A percentile compares a stretch with the other conserved stretches of the same genome.
These are phyloP conservation scores for Teratosphaeria pseudoeucalypti DNA, from an alignment of 2,329 filamentous ascomycete species.

Conservation along the genomic window DNA sequence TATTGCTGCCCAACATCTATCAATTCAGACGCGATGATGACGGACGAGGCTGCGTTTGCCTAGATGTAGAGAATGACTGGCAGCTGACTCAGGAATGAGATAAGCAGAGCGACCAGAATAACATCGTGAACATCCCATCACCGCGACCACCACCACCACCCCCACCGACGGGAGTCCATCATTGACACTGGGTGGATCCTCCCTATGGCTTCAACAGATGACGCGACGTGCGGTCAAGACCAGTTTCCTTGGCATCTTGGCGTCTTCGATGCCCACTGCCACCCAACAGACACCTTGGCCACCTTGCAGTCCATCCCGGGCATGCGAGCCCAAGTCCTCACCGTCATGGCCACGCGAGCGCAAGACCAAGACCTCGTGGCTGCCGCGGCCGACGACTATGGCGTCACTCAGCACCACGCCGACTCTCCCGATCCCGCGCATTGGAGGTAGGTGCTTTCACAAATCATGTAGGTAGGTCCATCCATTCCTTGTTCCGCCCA, in stretches of 20 bases:
- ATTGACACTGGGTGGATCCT: too few species aligned
- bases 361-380: slow-evolving; percentile 67
- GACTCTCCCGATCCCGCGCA: slow-evolving; percentile 6
- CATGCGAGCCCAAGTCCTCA: slow-evolving; percentile 58
- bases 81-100: neutral
- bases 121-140: neutral
- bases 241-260: slow-evolving; percentile 59
- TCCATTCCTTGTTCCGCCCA: neutral
- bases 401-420: slow-evolving; percentile 29
- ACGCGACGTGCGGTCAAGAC: slow-evolving; percentile 1
- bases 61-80: neutral
- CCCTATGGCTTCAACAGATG: neutral
- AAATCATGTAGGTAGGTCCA: slow-evolving; percentile 6
- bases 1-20: neutral
- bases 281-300: slow-evolving; percentile 68
- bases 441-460: slow-evolving; percentile 23
- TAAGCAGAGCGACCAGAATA: neutral
- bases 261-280: slow-evolving; percentile 71
- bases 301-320: slow-evolving; percentile 46
- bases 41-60: neutral
- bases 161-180: too few species aligned
- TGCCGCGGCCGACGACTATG: slow-evolving; percentile 46
- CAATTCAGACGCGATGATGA: neutral
- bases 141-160: too few species aligned
- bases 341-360: slow-evolving; percentile 66